A percentile compares a stretch with the other conserved stretches of the same genome.
phyloP scores from a whole-genome alignment of 2,329 filamentous ascomycete genomes.

The Penicillium occitanis region DNA sequence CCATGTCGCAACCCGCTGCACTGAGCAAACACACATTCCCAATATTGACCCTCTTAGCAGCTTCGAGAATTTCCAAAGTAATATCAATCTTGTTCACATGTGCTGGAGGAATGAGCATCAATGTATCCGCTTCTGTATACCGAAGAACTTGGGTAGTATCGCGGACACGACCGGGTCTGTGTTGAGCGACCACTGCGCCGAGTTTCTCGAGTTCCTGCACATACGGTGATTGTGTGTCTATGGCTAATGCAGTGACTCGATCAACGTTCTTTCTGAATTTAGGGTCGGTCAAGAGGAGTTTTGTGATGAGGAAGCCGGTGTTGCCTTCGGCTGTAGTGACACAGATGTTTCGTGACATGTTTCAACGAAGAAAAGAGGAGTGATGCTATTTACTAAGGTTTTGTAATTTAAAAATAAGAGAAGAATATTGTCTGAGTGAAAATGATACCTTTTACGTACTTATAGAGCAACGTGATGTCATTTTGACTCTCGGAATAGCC shows the following conservation, averaged over 20 bases:
- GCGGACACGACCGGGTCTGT: slow-evolving; percentile 44
- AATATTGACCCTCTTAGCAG: slow-evolving; percentile 48
- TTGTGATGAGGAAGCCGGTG: slow-evolving; percentile 53
- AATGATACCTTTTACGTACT: neutral
- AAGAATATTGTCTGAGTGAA: neutral
- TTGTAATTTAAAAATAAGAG: neutral
- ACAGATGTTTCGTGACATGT: slow-evolving; percentile 51
- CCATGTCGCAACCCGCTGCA: slow-evolving; percentile 53
- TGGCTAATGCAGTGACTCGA: slow-evolving; percentile 44
- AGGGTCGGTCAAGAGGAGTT: slow-evolving; percentile 48
- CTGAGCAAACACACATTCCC: slow-evolving; percentile 51
- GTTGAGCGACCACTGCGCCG: slow-evolving; percentile 46
- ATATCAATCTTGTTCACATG: slow-evolving; percentile 51
- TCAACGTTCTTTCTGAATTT: slow-evolving; percentile 47
- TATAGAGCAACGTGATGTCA: slow-evolving; percentile 19
- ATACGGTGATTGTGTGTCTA: slow-evolving; percentile 41
- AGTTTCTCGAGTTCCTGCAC: slow-evolving; percentile 45
- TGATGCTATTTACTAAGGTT: neutral
- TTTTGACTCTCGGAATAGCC: slow-evolving; percentile 16
- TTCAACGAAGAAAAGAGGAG: neutral
- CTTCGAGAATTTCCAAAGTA: slow-evolving; percentile 46
- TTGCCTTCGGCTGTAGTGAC: slow-evolving; percentile 53
- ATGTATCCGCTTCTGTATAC: slow-evolving; percentile 47
- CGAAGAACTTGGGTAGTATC: slow-evolving; percentile 43
- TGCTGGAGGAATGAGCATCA: slow-evolving; percentile 53